Base-by-base conservation (phyloP, 306 rosid genomes). In the Cicer yamashitae region DNA sequence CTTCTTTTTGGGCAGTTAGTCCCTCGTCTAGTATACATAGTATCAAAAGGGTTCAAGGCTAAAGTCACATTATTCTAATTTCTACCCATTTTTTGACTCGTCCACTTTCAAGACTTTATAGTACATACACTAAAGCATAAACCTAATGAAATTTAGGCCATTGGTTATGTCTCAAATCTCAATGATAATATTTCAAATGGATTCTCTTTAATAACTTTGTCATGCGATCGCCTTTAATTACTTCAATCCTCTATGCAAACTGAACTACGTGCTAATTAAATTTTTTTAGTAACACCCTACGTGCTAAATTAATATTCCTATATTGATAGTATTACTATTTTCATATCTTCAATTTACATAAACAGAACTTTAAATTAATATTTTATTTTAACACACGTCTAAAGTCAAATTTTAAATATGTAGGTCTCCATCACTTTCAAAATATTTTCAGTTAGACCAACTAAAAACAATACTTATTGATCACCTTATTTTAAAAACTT, bases 1-100 rank as follows among this genome's bases (percentile, higher is more conserved):
- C 78, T 85, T 87, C 91, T 89, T 89, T 86, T 83, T 45, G 52
- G 94, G 84, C 89, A 67, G 91, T 91, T 88, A 60, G 57, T 63
- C 34, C 39, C 60, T 53, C 7, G 67, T 45, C 10, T 25, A 25
- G 30, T 25, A 25, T 2, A 25, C 3, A 25, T 30, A 15, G 67
- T 66, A 77, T 77, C 68, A 81, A 89, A 84, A 80, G 86, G 69
- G 51, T 52, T 71, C 10, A 39, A 44, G 46, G 14, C 51, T 58
- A 83, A 85, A 84, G 83, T 37, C 50, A 46, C 45, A 67, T 47
- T 56, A 66, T 52, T 57, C 51, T 73, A 62, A 2, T 25, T 25
- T 60, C 66, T 60, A 63, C 8, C 57, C 70, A 73, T 61, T 77
- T 79, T 84, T 86, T 76, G 86, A 87, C 90, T 72, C 77, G 38